Base-by-base conservation (phyloP, 371 early-diverging fungal genomes). In the Rhizopus delemar region DNA sequence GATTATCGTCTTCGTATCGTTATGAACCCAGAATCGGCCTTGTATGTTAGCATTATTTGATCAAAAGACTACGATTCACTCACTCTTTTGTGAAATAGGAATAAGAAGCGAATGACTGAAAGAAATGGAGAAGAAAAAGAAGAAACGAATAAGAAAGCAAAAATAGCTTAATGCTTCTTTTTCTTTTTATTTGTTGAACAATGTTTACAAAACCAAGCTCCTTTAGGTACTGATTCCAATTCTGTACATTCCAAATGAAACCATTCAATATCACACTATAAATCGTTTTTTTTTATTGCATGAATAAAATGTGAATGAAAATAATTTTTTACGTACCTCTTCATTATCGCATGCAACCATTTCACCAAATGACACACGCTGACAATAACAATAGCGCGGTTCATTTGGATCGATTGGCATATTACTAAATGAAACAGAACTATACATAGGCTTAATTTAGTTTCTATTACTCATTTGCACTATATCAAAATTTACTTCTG, bases 331-430 rank as follows among this genome's bases (percentile, higher is more conserved):
- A 67, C 80, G 68, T 84, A 92, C 93, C 59, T 93, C 92, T 33
- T 82, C 86, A 62, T 93, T 92, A 69, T 97, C 98, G 67, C 98
- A 97, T 8, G 92, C 98, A 52, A 98, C 90, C 98, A 98, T 98
- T 62, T 95, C 93, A 16, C 98, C 98, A 75, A 85, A 97, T 4
- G 96, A 95, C 5, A 98, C 95, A 67, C 93, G 92, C 39, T 86
- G 82, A 58, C 98, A 98, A 61, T 91, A 90, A 73, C 98, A 98
- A 71, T 98, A 98, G 2, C 86, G 78, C 9, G 95, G 96, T 71
- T 97, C 98, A 69, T 96, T 92, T 2, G 97, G 96, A 74, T 98
- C 97, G 49, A 95, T 92, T 0, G 91, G 90, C 41, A 93, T 70
- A 51, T 94, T 93, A 56, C 81, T 74, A 34, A 80, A 55, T 9